Base-by-base conservation (phyloP, 768 basidiomycete genomes). In the Pilatotrama ljubarskyi region DNA sequence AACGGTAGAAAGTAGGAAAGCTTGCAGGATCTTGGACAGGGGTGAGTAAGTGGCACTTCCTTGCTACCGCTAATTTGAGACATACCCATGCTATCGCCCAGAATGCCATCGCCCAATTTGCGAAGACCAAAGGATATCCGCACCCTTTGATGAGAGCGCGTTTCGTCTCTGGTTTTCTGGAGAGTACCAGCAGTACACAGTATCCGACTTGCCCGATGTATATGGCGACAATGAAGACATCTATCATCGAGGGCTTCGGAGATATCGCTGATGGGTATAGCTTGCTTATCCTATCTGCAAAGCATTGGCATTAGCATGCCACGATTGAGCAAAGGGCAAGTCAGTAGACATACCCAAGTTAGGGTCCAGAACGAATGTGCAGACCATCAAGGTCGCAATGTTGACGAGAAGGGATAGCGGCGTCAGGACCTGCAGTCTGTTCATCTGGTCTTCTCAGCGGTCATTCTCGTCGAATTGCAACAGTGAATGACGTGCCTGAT, bases 361-460 rank as follows among this genome's bases (percentile, higher is more conserved):
- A 0, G 93, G 93, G 18, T 76, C 81, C 26, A 88, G 78, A 18
- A 93, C 77, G 9, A 85, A 62, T 0, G 87, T 71, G 69, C 93
- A 95, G 4, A 92, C 81, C 36, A 89, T 67, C 48, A 88, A 77
- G 1, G 84, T 79, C 0, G 86, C 88, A 42, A 95, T 84, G 68
- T 90, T 90, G 58, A 95, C 83, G 64, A 94, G 80, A 9, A 96
- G 78, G 1, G 90, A 89, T 0, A 96, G 77, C 0, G 94, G 94
- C 0, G 93, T 93, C 46, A 95, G 75, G 20, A 96, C 91, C 70
- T 97, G 94, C 4, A 97, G 81, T 47, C 90, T 83, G 61, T 1
- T 4, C 5, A 10, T 10, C 29, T 32, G 29, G 4, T 2, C 2
- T 8, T 40, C 32, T 58, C 47, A 57, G 17, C 20, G 15, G 24